Evolutionary conservation across 345 rosid genomes (phyloP), one percentile per base, ranked within the genome.

Genomic region (Eucalyptus dawsonii): DNA sequence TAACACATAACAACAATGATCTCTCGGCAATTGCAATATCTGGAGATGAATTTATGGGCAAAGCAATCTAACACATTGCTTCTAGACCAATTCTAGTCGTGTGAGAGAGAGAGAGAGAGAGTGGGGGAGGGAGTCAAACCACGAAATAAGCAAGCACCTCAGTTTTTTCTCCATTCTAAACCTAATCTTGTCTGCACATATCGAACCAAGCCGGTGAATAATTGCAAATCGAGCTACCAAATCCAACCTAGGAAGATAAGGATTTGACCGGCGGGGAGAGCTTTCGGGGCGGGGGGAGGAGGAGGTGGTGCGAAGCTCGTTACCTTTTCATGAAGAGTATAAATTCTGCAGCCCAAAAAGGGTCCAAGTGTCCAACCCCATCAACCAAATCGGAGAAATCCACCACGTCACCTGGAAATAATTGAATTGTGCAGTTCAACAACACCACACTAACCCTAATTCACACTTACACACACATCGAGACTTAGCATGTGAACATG

Each of bases 301-400:
- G n/a, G 25, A 14, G 44, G 15, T 40, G 31, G 51, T 87, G 76
- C 27, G 56, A 27, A 25, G 76, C 31, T 24, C 86, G 44, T 34
- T 40, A 11, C 89, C 50, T 86, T 67, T 34, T 10, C 88, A 86
- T 89, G 90, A 89, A 67, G 88, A 42, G 40, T 40, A 80, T 89
- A 34, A 89, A 86, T 89, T 49, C 25, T 24, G 88, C 86, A 5
- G 90, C 90, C 31, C 3, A 47, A 54, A 45, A 62, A 34, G 40
- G 67, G 24, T 45, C 54, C 40, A 62, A 34, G 40, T 49, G 24
- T 45, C 54, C 40, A 60, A n/a, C 37, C 50, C 27, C 60, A 89
- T 83, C 90, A 44, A 88, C 89, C 69, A 51, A 53, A 88, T 80
- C 89, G 42, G 11, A 80, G 86, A 53, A 44, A 88, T 53, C 87